Percentiles rank a stretch among this genome's conserved stretches.
Evolutionary conservation across 2,329 filamentous ascomycete genomes (phyloP).

Genomic region (Emericellopsis cladophorae): DNA sequence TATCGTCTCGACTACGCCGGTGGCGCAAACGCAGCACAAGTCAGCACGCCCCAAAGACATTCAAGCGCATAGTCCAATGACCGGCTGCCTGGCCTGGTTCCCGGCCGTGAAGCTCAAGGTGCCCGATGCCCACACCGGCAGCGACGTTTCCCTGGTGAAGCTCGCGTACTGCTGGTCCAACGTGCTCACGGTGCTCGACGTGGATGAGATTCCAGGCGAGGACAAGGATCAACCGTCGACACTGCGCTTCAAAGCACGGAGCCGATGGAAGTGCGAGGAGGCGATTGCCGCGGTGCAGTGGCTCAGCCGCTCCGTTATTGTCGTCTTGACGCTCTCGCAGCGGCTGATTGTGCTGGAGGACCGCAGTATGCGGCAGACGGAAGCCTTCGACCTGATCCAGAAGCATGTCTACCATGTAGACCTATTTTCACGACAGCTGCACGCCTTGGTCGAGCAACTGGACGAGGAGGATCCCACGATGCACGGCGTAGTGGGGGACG

Average conservation of each 20-base stretch:
- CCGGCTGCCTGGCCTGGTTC: conserved; percentile 92
- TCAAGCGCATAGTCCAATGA: conserved; percentile 79
- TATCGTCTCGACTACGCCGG: conserved; percentile 90
- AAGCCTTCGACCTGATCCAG: conserved; percentile 83
- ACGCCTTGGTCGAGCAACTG: conserved; percentile 72
- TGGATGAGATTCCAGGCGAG: conserved; percentile 57
- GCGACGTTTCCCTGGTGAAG: conserved; percentile 67
- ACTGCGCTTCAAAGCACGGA: conserved; percentile 70
- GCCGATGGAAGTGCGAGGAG: conserved; percentile 86
- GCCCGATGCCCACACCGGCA: conserved; percentile 51
- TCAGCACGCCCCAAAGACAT: conserved; percentile 83
- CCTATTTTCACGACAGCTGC: conserved; percentile 78
- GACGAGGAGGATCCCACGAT: conserved; percentile 80
- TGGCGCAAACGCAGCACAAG: conserved; percentile 95
- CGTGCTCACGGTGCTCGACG: conserved; percentile 83
- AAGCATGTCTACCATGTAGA: conserved; percentile 89
- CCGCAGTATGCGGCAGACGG: conserved; percentile 75
- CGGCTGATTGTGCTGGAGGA: conserved; percentile 88
- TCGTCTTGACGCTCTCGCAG: conserved; percentile 87
- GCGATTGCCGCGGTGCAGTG: conserved; percentile 94
- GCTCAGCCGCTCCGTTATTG: conserved; percentile 86
- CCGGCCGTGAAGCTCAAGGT: conserved; percentile 86
- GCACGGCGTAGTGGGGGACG: conserved; percentile 93
- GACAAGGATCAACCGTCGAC: conserved; percentile 67
- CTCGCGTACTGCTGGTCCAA: conserved; percentile 98